Conservation (phyloP, 1,139 yeast species). For the Sugiyamaella japonica region DNA sequence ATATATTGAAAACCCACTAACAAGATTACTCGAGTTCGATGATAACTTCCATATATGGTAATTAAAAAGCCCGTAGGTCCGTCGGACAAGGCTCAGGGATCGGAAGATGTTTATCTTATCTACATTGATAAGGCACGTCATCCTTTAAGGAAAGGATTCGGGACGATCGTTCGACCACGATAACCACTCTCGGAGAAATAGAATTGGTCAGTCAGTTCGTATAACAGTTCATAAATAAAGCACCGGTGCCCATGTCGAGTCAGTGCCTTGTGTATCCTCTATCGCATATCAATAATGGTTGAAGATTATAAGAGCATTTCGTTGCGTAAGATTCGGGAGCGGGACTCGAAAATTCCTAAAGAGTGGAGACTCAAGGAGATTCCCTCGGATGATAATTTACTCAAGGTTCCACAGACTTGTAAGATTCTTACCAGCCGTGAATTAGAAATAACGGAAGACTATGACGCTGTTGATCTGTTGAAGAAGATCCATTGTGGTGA, state of each 20-base stretch:
- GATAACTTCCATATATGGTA: not conserved
- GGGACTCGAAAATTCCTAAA: constrained; percentile 22
- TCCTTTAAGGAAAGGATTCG: not conserved
- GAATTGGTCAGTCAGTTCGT: not conserved
- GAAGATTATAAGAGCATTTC: constrained; percentile 26
- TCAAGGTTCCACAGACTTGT: constrained; percentile 17
- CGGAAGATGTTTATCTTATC: not conserved
- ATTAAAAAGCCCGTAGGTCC: constrained; percentile 4
- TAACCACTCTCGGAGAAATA: not conserved
- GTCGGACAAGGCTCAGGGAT: not conserved
- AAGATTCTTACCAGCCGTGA: constrained; percentile 24
- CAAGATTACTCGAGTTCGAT: not conserved
- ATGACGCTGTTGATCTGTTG: constrained; percentile 37
- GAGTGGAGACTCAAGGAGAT: constrained; percentile 17
- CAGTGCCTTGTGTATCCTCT: not conserved
- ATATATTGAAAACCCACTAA: not conserved
- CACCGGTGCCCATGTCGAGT: not conserved
- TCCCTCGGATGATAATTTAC: constrained; percentile 17
- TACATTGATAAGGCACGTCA: not conserved
- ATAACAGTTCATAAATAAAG: not conserved
- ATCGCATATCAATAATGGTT: constrained; percentile 5
- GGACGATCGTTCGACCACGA: not conserved
- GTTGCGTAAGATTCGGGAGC: constrained; percentile 26
- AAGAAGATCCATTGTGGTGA: constrained; percentile 45
- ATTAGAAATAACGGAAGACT: constrained; percentile 31